Base-by-base conservation (phyloP, 164 flowering plant genomes). In the Vitis amurensis region DNA sequence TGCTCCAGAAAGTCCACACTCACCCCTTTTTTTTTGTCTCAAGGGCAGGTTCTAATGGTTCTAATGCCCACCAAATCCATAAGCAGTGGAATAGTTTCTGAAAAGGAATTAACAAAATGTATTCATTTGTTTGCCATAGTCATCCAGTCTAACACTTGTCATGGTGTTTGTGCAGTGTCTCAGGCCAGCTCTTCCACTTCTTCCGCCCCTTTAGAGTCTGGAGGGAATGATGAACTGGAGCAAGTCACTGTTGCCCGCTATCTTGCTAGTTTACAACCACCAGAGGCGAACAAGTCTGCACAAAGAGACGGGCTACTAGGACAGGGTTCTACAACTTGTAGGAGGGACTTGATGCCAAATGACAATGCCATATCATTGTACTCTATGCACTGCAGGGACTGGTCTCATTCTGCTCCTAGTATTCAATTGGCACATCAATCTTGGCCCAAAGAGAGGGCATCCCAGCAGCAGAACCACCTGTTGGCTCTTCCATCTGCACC, bases 241-340 rank as follows among this genome's bases (percentile, higher is more conserved):
- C 66, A 70, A 70, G 58, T 52, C 50, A 70, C 14, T 51, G 72
- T 70, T 53, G 51, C 67, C 37, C 72, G 67, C 13, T 70, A 52
- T 62, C 72, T 70, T 3, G 12, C 72, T 17, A 17, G 44, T 50
- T 50, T 70, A 55, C 65, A 29, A 51, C 59, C 51, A 9, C 66
- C 66, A 9, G 60, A 70, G 60, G 53, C 16, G 15, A 70, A 51
- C 72, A 30, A 15, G 9, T 53, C 16, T 14, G 8, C 65, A 29
- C 72, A 69, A 15, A 61, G 50, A 30, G 31, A 70, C 19, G 53
- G 27, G 50, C 50, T 9, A 52, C 16, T 8, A 29, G 66, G 37
- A 4, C 60, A 3, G 47, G 51, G 53, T 17, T 31, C 72, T 61
- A 11, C 29, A 31, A 4, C 52, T 19, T 3, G 51, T 51, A 63